Evolutionary conservation across 352 stramenopile genomes (phyloP).

Genomic region (Pythium oligandrum): DNA sequence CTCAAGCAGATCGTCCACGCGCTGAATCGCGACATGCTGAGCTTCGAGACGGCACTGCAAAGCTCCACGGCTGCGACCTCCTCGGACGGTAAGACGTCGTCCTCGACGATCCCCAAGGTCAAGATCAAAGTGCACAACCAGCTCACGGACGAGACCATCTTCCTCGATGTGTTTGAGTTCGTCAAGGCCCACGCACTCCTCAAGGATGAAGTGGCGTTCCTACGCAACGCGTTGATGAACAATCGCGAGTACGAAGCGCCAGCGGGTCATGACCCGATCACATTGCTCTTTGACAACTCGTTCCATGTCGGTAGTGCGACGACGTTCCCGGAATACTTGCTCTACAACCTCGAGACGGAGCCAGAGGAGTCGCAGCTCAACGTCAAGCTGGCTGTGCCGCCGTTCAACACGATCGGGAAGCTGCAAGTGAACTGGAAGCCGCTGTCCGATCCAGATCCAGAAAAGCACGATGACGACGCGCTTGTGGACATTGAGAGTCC

Average conservation of each 20-base stretch:
- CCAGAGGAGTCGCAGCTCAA: conserved; percentile 85
- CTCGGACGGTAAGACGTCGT: not conserved
- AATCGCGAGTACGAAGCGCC: conserved; percentile 85
- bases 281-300: conserved; percentile 90
- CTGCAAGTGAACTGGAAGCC: conserved; percentile 89
- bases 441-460: conserved; percentile 65
- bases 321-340: conserved; percentile 90
- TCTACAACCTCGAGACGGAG: conserved; percentile 92
- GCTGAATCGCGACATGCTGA: conserved; percentile 88
- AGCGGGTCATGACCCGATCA: conserved; percentile 85
- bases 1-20: conserved; percentile 90
- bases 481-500: conserved; percentile 70
- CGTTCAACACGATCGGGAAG: conserved; percentile 92
- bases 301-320: conserved; percentile 90
- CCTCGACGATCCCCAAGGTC: conserved; percentile 62
- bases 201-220: conserved; percentile 85
- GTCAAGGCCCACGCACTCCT: conserved; percentile 81
- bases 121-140: conserved; percentile 91
- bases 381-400: conserved; percentile 88
- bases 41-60: conserved; percentile 90
- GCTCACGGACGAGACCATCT: conserved; percentile 85
- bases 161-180: conserved; percentile 93
- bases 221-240: conserved; percentile 89
- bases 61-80: conserved; percentile 29
- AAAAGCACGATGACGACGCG: conserved; percentile 63